phyloP scores from a whole-genome alignment of 495 filamentous ascomycete genomes.

The Aspergillus kassunensis region DNA sequence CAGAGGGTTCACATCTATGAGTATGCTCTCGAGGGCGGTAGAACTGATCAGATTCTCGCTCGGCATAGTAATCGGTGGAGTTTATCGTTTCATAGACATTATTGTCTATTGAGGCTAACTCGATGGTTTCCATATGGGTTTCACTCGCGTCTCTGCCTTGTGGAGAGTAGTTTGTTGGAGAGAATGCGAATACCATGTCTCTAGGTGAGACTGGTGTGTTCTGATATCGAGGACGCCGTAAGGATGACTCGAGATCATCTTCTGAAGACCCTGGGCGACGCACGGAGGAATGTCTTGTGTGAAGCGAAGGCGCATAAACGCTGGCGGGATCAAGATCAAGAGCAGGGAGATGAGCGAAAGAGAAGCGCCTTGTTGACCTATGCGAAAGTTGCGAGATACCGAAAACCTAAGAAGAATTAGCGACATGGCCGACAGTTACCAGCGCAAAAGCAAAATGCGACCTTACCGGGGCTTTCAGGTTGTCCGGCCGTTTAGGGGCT shows the following conservation, averaged over 20 bases:
- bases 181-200: background rate
- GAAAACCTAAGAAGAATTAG: conserved; percentile 8
- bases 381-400: conserved; percentile 14
- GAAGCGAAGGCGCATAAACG: background rate
- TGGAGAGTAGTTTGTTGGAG: no score
- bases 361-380: conserved; percentile 10
- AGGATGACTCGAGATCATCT: background rate
- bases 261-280: background rate
- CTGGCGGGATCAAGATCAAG: conserved; percentile 1
- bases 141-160: no score
- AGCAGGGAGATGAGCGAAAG: conserved; percentile 11
- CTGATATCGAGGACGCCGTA: background rate
- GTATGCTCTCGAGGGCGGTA: no score
- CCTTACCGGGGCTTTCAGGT: background rate
- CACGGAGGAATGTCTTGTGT: background rate
- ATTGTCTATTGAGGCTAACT: background rate
- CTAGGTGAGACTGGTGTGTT: background rate
- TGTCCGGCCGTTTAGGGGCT: background rate
- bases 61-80: conserved; percentile 8
- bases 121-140: background rate
- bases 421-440: background rate
- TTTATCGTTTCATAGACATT: background rate
- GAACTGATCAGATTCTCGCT: conserved; percentile 16
- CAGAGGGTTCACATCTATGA: conserved; percentile 13
- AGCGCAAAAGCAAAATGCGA: background rate